Evolutionary conservation across 768 basidiomycete species (phyloP).

Genomic region (Tubosaeta sp.): DNA sequence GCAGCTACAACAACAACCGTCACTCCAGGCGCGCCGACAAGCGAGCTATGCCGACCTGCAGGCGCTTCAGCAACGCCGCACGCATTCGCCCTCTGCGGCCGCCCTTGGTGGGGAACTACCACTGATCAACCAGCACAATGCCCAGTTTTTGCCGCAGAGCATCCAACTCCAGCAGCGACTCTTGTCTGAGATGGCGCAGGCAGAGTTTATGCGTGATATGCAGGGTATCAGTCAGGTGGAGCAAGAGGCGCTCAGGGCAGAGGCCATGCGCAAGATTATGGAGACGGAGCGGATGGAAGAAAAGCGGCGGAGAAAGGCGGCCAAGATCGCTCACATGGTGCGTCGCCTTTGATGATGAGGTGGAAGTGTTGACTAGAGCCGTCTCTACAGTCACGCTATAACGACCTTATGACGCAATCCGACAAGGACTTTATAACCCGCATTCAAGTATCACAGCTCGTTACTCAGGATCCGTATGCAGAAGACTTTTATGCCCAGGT

Average conservation of each 20-base stretch:
- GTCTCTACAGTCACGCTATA: slow-evolving; percentile 70
- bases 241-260: slow-evolving; percentile 66
- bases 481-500: slow-evolving; percentile 99
- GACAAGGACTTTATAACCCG: slow-evolving; percentile 99
- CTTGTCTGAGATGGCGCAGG: slow-evolving; percentile 72
- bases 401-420: slow-evolving; percentile 94
- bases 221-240: slow-evolving; percentile 56
- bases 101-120: slow-evolving; percentile 34
- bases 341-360: slow-evolving; percentile 9
- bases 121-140: slow-evolving; percentile 46
- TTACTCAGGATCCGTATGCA: slow-evolving; percentile 94
- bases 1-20: slow-evolving; percentile 40
- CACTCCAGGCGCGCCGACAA: slow-evolving; percentile 35
- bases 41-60: slow-evolving; percentile 48
- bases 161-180: slow-evolving; percentile 72
- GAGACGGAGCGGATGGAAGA: slow-evolving; percentile 88
- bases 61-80: slow-evolving; percentile 45
- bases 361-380: not conserved
- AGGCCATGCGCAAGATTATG: slow-evolving; percentile 86
- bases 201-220: slow-evolving; percentile 61
- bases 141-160: slow-evolving; percentile 55
- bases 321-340: slow-evolving; percentile 89
- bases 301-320: slow-evolving; percentile 72
- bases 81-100: slow-evolving; percentile 44
- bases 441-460: slow-evolving; percentile 97